Conservation (phyloP, 2,329 filamentous ascomycete genomes). For the Cercospora zeina region DNA sequence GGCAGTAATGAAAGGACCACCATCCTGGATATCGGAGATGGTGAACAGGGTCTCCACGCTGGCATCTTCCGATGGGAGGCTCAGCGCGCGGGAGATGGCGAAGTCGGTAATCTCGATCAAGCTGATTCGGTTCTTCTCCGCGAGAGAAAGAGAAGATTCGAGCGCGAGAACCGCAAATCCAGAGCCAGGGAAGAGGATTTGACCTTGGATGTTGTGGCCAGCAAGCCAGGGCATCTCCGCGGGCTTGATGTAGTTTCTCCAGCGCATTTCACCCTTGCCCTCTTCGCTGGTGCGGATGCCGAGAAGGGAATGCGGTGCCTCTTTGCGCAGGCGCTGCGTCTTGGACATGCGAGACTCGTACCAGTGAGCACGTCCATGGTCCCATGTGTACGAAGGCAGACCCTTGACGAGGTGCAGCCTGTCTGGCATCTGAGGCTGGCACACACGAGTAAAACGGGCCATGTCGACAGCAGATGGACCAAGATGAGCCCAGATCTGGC, state of each 20-base stretch:
- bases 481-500: background rate
- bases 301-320: conserved; percentile 15
- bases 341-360: conserved; percentile 22
- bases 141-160: conserved; percentile 17
- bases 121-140: background rate
- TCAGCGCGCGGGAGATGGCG: background rate
- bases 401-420: conserved; percentile 12
- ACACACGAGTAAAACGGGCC: background rate
- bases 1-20: background rate
- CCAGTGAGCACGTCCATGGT: conserved; percentile 25
- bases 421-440: background rate
- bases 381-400: conserved; percentile 26
- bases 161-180: conserved; percentile 25
- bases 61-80: background rate
- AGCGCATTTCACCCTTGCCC: conserved; percentile 15
- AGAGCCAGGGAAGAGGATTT: conserved; percentile 27
- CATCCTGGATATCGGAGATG: background rate
- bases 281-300: conserved; percentile 17
- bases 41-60: conserved; percentile 2
- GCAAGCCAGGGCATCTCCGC: conserved; percentile 23
- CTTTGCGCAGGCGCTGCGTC: background rate
- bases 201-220: conserved; percentile 23
- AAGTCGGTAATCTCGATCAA: background rate
- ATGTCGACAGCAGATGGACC: background rate
- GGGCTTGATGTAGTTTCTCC: conserved; percentile 24